A percentile compares a stretch with the other conserved stretches of the same genome.
Conservation (phyloP, 2,329 filamentous ascomycete species). For the Beauveria australis region DNA sequence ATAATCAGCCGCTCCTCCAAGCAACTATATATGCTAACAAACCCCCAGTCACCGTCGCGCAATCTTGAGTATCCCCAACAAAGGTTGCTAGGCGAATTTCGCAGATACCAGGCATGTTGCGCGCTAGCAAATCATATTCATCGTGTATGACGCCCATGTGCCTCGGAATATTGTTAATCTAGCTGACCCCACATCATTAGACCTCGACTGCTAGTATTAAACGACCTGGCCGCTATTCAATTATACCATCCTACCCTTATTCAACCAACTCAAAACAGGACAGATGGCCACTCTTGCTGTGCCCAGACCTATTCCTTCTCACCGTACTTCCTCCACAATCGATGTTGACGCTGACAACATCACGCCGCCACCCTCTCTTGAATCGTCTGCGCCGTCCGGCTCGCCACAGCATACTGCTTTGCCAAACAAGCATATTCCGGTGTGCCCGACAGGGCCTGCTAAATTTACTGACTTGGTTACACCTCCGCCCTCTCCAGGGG, state of each 20-base stretch:
- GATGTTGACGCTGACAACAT: constrained; percentile 20
- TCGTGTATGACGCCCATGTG: not conserved
- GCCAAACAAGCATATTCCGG: constrained; percentile 85
- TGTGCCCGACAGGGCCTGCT: constrained; percentile 73
- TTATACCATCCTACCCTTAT: not conserved
- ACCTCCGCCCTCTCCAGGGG: constrained; percentile 57
- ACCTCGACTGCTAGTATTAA: not conserved
- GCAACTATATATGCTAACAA: not conserved
- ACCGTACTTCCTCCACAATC: constrained; percentile 35
- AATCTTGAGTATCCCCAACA: constrained; percentile 11
- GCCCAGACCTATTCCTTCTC: constrained; percentile 37
- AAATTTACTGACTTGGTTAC: constrained; percentile 45
- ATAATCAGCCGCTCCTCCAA: not conserved
- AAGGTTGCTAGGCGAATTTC: constrained; percentile 1
- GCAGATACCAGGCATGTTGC: constrained; percentile 1
- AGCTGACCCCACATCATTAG: not conserved
- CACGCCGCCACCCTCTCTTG: constrained; percentile 33
- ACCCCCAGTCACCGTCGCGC: not conserved
- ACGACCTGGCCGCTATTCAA: not conserved
- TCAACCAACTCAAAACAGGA: not conserved
- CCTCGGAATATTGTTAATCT: not conserved
- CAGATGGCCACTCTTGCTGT: constrained; percentile 49
- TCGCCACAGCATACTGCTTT: constrained; percentile 32
- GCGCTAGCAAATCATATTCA: constrained; percentile 9
- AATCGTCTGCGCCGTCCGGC: constrained; percentile 18